Percentiles rank a stretch among this genome's conserved stretches.
Conservation (phyloP, 176 grass and related monocot species). For the Sorghum bicolor region DNA sequence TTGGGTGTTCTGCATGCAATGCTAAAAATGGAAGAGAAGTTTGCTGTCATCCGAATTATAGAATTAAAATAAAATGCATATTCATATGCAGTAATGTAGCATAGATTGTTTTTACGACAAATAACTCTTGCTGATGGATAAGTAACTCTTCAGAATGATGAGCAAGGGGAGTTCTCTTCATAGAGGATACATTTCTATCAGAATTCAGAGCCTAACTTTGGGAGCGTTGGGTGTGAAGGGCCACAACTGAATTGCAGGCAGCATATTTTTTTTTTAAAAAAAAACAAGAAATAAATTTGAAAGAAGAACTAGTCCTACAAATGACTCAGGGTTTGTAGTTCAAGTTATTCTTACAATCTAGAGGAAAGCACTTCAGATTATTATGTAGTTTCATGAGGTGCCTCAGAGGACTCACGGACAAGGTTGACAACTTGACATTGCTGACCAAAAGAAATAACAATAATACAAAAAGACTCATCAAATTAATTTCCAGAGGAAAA, state of each 20-base stretch:
- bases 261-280: no score
- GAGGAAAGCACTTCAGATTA: no score
- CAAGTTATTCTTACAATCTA: no score
- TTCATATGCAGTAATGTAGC: not conserved
- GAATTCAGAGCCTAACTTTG: not conserved
- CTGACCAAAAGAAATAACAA: no score
- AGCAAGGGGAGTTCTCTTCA: not conserved
- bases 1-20: not conserved
- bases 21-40: not conserved
- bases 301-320: not conserved
- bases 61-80: not conserved
- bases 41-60: not conserved
- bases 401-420: no score
- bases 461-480: no score
- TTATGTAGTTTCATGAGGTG: no score
- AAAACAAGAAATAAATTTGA: not conserved
- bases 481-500: no score
- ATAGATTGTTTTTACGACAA: not conserved
- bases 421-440: no score
- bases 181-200: not conserved
- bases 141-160: not conserved
- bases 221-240: not conserved
- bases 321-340: no score
- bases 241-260: not conserved
- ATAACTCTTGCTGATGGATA: not conserved